These are phyloP conservation scores for Rhododendron mucronatum DNA, from an alignment of 148 eudicot genomes.

Conservation along the genomic window DNA sequence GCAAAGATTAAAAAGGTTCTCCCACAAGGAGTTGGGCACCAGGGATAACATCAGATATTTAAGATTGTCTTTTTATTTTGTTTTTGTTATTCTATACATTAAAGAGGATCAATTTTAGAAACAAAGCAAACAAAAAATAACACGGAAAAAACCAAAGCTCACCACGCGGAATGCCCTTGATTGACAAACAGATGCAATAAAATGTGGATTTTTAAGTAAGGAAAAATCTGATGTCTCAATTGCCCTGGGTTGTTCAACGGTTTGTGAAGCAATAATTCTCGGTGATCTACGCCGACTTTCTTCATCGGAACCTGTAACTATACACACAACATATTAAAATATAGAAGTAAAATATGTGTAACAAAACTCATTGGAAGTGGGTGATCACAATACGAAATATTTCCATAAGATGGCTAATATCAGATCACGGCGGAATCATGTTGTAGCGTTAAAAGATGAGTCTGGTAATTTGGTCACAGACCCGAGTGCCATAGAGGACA, in stretches of 20 bases:
- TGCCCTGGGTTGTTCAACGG: background rate
- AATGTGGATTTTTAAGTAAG: background rate
- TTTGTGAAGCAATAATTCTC: conserved; percentile 1
- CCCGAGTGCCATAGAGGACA: no score
- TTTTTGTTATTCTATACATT: background rate
- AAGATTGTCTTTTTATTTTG: background rate
- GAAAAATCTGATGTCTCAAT: background rate
- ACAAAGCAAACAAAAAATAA: background rate
- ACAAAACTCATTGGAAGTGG: background rate
- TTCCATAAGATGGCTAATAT: no score
- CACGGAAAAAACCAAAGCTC: background rate
- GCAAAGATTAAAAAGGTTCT: background rate
- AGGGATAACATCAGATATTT: background rate
- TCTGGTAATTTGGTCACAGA: no score
- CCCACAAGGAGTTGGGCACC: background rate
- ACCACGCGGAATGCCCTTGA: background rate
- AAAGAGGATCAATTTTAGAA: background rate
- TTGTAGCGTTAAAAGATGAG: no score
- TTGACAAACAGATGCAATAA: background rate
- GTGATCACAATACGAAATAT: no score
- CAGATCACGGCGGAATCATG: no score
- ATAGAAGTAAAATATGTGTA: background rate
- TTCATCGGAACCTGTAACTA: background rate
- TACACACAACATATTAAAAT: background rate
- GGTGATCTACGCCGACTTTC: background rate